Percentiles rank a stretch among this genome's conserved stretches.
Evolutionary conservation across 371 early-diverging fungal genomes (phyloP).

Genomic region (Mortierella sp.): DNA sequence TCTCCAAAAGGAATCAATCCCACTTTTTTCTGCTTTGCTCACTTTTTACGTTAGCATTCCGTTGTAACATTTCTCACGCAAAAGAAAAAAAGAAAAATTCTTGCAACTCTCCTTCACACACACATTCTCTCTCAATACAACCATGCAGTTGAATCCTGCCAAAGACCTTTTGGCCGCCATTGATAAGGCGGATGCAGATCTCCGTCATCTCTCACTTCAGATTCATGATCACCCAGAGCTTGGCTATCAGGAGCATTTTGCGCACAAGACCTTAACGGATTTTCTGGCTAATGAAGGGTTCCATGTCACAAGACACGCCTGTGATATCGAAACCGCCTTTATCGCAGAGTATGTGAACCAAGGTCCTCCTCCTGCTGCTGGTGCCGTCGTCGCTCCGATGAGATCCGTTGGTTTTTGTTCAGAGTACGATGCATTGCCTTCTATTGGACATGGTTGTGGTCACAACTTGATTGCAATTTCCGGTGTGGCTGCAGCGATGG

Average conservation of each 20-base stretch:
- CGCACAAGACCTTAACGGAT: conserved; percentile 57
- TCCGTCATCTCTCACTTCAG: conserved; percentile 61
- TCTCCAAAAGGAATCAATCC: conserved; percentile 6
- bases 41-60: neutral
- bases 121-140: neutral
- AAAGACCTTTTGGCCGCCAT: conserved; percentile 57
- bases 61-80: neutral
- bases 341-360: conserved; percentile 56
- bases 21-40: neutral
- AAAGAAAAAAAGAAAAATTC: conserved; percentile 5
- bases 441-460: conserved; percentile 77
- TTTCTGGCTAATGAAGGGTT: conserved; percentile 56
- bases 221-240: conserved; percentile 61
- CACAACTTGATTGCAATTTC: conserved; percentile 80
- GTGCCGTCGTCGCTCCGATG: neutral
- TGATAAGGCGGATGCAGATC: conserved; percentile 59
- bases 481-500: conserved; percentile 74
- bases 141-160: conserved; percentile 25
- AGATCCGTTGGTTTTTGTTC: conserved; percentile 58
- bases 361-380: neutral
- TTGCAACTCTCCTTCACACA: neutral
- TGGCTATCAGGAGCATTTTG: conserved; percentile 54
- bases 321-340: conserved; percentile 59
- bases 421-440: conserved; percentile 60
- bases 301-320: conserved; percentile 55